Percentiles rank a stretch among this genome's conserved stretches.
Conservation (phyloP, 352 stramenopile genomes). For the Phytophthora macrochlamydospora region DNA sequence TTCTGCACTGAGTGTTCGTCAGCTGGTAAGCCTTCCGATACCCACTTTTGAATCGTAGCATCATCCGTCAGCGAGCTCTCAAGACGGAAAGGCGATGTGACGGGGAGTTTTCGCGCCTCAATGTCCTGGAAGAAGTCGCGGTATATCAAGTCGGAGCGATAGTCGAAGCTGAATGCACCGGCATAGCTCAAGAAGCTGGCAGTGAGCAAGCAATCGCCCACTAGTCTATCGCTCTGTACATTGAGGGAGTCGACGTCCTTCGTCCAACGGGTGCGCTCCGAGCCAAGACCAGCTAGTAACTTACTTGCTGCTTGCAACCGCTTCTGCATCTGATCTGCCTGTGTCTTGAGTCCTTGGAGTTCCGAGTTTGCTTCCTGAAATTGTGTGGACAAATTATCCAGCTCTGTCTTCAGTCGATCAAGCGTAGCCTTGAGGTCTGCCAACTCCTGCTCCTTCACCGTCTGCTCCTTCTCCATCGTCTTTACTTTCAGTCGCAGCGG, state of each 20-base stretch:
- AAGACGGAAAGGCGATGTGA: slow-evolving; percentile 90
- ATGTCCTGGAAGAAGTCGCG: slow-evolving; percentile 90
- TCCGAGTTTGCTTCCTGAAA: slow-evolving; percentile 93
- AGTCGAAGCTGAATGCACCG: slow-evolving; percentile 92
- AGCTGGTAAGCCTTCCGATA: slow-evolving; percentile 91
- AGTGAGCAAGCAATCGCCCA: slow-evolving; percentile 91
- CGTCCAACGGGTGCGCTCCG: slow-evolving; percentile 92
- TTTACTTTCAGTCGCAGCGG: slow-evolving; percentile 92
- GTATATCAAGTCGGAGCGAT: slow-evolving; percentile 90
- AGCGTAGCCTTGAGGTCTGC: slow-evolving; percentile 88
- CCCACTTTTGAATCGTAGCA: slow-evolving; percentile 94
- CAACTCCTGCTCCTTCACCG: slow-evolving; percentile 89
- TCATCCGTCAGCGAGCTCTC: slow-evolving; percentile 93
- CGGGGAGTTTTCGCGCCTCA: slow-evolving; percentile 64
- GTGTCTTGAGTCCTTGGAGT: slow-evolving; percentile 89
- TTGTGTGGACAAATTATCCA: slow-evolving; percentile 91
- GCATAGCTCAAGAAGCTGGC: slow-evolving; percentile 92
- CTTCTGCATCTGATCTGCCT: slow-evolving; percentile 96
- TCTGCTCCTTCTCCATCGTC: slow-evolving; percentile 93
- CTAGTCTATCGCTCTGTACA: slow-evolving; percentile 83
- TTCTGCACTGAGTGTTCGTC: slow-evolving; percentile 97
- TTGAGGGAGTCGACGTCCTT: slow-evolving; percentile 91
- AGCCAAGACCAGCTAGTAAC: slow-evolving; percentile 91
- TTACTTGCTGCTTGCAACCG: slow-evolving; percentile 92
- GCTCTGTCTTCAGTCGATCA: slow-evolving; percentile 79